phyloP scores from a whole-genome alignment of 2,329 filamentous ascomycete genomes.

The Talaromyces islandicus region DNA sequence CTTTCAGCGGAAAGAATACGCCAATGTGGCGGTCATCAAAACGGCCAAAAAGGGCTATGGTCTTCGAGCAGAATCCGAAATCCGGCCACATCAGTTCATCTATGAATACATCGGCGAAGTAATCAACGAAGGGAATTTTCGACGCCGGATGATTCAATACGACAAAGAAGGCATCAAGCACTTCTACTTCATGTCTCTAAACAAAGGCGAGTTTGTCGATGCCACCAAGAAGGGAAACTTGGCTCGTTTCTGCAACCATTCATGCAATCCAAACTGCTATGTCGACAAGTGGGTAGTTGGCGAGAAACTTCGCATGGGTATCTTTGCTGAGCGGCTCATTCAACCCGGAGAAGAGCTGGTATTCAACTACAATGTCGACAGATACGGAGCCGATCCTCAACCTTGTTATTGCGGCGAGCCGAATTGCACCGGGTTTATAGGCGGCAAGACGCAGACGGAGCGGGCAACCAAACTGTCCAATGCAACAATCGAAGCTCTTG shows the following conservation, averaged over 20 bases:
- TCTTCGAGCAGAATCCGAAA: constrained; percentile 70
- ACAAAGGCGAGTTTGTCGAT: constrained; percentile 93
- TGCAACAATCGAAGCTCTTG: constrained; percentile 87
- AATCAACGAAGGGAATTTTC: constrained; percentile 86
- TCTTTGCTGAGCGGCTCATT: constrained; percentile 83
- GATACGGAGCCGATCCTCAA: constrained; percentile 93
- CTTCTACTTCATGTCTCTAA: constrained; percentile 99
- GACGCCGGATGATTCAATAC: constrained; percentile 85
- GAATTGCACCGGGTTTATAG: constrained; percentile 94
- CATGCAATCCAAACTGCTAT: constrained; percentile 97
- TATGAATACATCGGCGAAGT: constrained; percentile 99
- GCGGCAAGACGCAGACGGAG: constrained; percentile 95
- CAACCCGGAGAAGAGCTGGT: constrained; percentile 88
- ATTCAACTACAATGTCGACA: constrained; percentile 99
- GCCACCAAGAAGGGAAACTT: constrained; percentile 95
- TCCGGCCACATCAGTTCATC: constrained; percentile 83
- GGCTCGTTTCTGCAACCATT: constrained; percentile 97
- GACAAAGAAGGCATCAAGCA: constrained; percentile 96
- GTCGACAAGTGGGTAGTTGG: constrained; percentile 99
- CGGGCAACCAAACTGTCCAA: constrained; percentile 85
- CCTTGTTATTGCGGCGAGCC: constrained; percentile 93
- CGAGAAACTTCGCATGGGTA: constrained; percentile 96
- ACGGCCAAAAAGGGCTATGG: constrained; percentile 98
- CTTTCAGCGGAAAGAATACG: constrained; percentile 85
- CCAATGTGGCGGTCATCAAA: constrained; percentile 88